Conservation (phyloP, 164 flowering plant species). For the Dillenia turbinata region DNA sequence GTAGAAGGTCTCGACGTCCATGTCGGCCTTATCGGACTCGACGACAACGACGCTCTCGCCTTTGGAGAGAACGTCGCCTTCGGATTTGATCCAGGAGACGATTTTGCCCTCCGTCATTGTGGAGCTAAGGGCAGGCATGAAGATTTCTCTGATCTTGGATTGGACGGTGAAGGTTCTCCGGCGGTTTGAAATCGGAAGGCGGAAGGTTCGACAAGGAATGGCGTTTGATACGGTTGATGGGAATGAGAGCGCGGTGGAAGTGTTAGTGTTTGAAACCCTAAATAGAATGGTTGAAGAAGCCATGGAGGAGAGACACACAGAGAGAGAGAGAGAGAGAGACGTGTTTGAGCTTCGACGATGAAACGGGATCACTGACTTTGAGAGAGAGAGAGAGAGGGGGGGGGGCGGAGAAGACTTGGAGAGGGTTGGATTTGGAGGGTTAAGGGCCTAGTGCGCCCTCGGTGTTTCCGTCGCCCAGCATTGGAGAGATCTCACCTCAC, state of each 20-base stretch:
- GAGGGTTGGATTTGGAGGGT: conserved; percentile 5
- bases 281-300: conserved; percentile 8
- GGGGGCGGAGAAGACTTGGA: conserved; percentile 47
- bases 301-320: conserved; percentile 7
- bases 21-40: conserved; percentile 93
- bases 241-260: conserved; percentile 26
- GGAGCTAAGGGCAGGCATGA: conserved; percentile 96
- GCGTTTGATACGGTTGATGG: conserved; percentile 28
- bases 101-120: conserved; percentile 97
- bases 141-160: conserved; percentile 91
- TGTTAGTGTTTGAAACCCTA: conserved; percentile 5
- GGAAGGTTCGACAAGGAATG: conserved; percentile 10
- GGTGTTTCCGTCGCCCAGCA: no score
- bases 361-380: conserved; percentile 20
- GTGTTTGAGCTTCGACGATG: conserved; percentile 1
- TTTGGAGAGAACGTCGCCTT: conserved; percentile 79
- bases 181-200: conserved; percentile 9
- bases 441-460: no score
- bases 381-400: not conserved
- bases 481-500: no score
- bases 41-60: conserved; percentile 95
- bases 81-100: conserved; percentile 88
- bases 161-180: conserved; percentile 23
- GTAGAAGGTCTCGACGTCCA: conserved; percentile 95
- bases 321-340: conserved; percentile 9